Evolutionary conservation across 2,329 filamentous ascomycete species (phyloP).

Genomic region (Cryphonectria carpinicola): DNA sequence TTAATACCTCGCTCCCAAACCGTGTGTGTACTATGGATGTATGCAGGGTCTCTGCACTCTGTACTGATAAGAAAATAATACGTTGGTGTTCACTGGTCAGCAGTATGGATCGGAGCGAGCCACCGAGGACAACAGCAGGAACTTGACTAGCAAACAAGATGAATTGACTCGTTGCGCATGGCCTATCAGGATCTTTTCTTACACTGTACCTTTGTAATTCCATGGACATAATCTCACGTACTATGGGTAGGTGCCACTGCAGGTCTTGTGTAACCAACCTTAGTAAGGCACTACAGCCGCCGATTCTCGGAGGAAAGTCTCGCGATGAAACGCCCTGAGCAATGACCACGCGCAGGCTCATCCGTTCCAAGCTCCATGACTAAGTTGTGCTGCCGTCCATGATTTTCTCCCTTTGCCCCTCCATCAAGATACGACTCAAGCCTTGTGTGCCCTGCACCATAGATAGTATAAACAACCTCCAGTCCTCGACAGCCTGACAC

Average conservation of each 20-base stretch:
- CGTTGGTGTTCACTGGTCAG: not conserved
- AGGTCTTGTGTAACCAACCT: not conserved
- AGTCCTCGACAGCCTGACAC: not conserved
- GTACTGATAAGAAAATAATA: slow-evolving; percentile 7
- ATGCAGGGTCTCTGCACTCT: slow-evolving; percentile 9
- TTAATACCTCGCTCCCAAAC: not conserved
- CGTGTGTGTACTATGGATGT: not conserved
- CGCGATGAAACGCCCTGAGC: not conserved
- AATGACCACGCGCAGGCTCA: not conserved
- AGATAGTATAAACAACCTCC: not conserved
- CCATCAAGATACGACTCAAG: not conserved
- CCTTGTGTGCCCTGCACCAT: not conserved
- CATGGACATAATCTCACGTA: not conserved
- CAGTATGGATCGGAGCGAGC: not conserved
- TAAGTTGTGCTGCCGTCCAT: not conserved
- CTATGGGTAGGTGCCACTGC: not conserved
- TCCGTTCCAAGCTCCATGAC: not conserved
- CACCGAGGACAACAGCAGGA: not conserved
- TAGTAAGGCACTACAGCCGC: not conserved
- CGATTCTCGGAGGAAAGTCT: slow-evolving; percentile 1
- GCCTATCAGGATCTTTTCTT: not conserved
- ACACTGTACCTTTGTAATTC: not conserved
- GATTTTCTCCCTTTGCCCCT: not conserved
- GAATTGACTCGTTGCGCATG: not conserved
- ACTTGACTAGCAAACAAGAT: not conserved